Evolutionary conservation across 768 basidiomycete species (phyloP), one percentile per base, ranked within the genome.

Genomic region (Russula olivacea): DNA sequence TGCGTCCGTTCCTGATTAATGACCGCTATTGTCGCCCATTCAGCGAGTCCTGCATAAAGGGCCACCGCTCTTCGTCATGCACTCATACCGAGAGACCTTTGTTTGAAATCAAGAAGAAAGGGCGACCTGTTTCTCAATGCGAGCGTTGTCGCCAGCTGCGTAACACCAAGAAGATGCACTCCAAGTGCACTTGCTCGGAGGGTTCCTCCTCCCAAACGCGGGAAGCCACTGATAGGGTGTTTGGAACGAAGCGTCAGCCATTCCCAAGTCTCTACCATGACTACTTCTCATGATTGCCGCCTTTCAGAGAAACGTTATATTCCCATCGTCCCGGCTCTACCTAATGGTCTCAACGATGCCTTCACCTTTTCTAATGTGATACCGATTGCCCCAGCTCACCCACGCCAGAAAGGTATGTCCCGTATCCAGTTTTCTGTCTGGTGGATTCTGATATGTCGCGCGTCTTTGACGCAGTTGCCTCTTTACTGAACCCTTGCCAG

Each of bases 1-100:
- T 32, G 17, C 14, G 17, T 17, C n/a, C 14, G n/a, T 17, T 25
- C 32, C 45, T 23, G 1, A 14, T 49, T 47, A 40, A 34, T 34
- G 28, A 55, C 19, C 1, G 11, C 21, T 30, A 14, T 48, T 30
- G n/a, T 47, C 15, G n/a, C 30, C 2, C 25, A 28, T 38, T 15
- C 55, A 68, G 67, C 65, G 67, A 68, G 53, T 63, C 67, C 3
- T 68, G 67, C 55, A 68, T 68, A 55, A 68, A 68, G 59, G 67
- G 67, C 19, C 67, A 68, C 53, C 67, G 67, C 51, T 68, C 67
- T 23, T 68, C 67, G 5, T 68, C 67, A 4, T 68, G 67, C 32
- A 57, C 67, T 11, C 67, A 68, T 48, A 66, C 67, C 32, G 67
- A 66, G 41, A 62, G 67, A 12, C 67, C 67, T 6, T 47, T 68